Evolutionary conservation across 305 asterid genomes (phyloP).

Genomic region (Solanum chacoense): DNA sequence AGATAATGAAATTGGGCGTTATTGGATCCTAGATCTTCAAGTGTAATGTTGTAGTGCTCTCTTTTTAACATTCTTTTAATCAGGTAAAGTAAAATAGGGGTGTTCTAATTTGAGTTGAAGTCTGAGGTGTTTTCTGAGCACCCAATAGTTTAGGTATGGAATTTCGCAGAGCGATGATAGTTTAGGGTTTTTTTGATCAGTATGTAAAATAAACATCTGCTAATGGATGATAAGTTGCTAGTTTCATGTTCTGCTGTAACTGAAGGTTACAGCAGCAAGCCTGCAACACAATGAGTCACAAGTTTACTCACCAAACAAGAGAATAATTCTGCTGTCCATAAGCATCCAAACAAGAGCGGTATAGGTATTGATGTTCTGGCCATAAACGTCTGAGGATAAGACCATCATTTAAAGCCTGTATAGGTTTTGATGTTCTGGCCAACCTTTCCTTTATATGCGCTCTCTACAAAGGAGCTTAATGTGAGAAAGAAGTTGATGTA

Average conservation of each 20-base stretch:
- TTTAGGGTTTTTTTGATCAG: background rate
- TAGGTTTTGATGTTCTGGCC: background rate
- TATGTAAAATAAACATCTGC: background rate
- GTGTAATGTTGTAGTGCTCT: background rate
- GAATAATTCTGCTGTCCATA: background rate
- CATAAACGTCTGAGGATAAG: background rate
- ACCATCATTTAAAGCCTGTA: background rate
- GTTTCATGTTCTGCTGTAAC: background rate
- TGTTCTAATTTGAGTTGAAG: background rate
- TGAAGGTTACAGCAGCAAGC: no score
- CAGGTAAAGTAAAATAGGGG: background rate
- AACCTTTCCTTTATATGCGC: background rate
- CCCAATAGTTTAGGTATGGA: background rate
- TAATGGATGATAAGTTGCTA: background rate
- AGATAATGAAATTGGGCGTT: background rate
- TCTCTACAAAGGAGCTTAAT: background rate
- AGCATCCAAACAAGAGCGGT: no score
- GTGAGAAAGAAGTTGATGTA: background rate
- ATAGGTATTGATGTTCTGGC: no score
- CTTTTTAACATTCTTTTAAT: no score
- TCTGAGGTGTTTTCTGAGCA: background rate
- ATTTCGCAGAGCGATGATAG: no score
- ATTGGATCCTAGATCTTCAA: no score
- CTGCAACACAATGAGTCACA: background rate
- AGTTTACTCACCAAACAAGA: background rate